phyloP scores from a whole-genome alignment of 305 asterid genomes.

The Plantago rigida region DNA sequence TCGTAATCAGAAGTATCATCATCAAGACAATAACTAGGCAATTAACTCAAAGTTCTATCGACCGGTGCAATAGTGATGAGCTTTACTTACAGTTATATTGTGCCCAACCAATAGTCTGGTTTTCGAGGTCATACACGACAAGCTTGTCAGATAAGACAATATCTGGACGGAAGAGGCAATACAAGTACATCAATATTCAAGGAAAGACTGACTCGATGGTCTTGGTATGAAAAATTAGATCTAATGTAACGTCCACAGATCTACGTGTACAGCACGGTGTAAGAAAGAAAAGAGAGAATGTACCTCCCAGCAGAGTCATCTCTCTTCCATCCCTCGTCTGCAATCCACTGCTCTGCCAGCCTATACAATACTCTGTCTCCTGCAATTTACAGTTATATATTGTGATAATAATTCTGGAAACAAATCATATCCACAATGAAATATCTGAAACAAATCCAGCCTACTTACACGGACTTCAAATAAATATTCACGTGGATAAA shows the following conservation, averaged over 20 bases:
- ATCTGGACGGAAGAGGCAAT: constrained; percentile 32
- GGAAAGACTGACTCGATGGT: not conserved
- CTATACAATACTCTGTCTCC: constrained; percentile 69
- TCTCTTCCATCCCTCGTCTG: constrained; percentile 74
- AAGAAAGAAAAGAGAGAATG: constrained; percentile 16
- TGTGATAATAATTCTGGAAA: constrained; percentile 17
- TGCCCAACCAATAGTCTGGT: constrained; percentile 59
- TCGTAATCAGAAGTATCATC: too few species aligned
- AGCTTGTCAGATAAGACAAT: constrained; percentile 48
- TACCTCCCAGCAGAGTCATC: constrained; percentile 78
- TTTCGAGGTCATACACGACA: constrained; percentile 49
- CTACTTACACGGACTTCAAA: constrained; percentile 53
- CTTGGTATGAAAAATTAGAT: too few species aligned
- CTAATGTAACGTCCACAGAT: not conserved
- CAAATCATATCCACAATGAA: constrained; percentile 14
- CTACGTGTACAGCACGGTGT: not conserved
- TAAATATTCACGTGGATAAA: constrained; percentile 69
- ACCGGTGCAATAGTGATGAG: constrained; percentile 3
- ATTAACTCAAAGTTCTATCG: not conserved
- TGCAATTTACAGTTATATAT: constrained; percentile 23
- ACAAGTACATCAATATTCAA: constrained; percentile 6
- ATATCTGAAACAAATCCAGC: constrained; percentile 18
- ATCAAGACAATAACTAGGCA: too few species aligned
- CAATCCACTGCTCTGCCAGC: constrained; percentile 83
- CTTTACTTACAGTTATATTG: constrained; percentile 49